Percentiles rank a stretch among this genome's conserved stretches.
phyloP scores from a whole-genome alignment of 1,284 basidiomycete genomes.

The Fistulinella staudtii region DNA sequence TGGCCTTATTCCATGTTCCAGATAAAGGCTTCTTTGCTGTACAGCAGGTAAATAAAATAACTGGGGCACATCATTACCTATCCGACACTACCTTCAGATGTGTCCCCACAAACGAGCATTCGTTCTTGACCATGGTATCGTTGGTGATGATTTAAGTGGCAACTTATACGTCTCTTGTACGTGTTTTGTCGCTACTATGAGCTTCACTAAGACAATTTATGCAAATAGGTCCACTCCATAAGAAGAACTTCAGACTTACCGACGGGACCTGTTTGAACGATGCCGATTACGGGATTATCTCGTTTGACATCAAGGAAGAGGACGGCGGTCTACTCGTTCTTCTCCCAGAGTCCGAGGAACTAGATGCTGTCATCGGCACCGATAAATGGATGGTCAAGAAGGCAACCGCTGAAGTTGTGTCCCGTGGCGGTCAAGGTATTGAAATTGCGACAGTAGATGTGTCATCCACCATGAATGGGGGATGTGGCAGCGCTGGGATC shows the following conservation, averaged over 20 bases:
- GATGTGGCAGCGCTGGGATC: constrained; percentile 1
- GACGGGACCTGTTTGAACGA: constrained; percentile 64
- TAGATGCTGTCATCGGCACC: constrained; percentile 65
- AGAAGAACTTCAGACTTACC: constrained; percentile 63
- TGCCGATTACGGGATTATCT: constrained; percentile 58
- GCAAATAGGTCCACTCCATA: constrained; percentile 60
- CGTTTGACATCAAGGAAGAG: constrained; percentile 58
- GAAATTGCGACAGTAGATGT: constrained; percentile 38
- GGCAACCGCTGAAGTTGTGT: constrained; percentile 46
- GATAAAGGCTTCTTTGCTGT: constrained; percentile 60
- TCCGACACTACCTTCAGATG: constrained; percentile 34
- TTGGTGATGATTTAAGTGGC: constrained; percentile 57
- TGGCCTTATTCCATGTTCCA: constrained; percentile 64
- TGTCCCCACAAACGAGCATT: constrained; percentile 66
- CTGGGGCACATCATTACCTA: background rate
- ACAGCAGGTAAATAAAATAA: constrained; percentile 50
- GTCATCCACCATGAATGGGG: background rate
- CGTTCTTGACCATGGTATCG: constrained; percentile 67
- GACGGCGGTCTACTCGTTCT: constrained; percentile 48
- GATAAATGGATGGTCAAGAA: constrained; percentile 60
- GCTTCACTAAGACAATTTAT: background rate
- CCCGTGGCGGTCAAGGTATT: constrained; percentile 40
- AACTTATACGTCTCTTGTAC: constrained; percentile 43
- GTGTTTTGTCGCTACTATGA: constrained; percentile 13
- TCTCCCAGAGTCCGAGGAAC: constrained; percentile 54